phyloP scores from a whole-genome alignment of 1,284 basidiomycete genomes.

The Heterobasidion annosum region DNA sequence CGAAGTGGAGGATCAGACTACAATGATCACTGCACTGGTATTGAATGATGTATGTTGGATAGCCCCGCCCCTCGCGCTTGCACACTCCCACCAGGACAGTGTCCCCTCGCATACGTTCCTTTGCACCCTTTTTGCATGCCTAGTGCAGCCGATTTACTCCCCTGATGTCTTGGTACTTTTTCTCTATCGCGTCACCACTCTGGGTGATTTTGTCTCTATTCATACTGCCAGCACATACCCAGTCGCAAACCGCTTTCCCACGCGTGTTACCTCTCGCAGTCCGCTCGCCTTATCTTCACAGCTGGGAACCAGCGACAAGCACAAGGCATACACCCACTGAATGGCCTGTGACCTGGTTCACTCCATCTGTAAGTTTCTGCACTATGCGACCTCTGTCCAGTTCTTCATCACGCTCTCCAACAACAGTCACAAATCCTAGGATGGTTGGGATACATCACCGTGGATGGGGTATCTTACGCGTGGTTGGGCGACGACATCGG shows the following conservation, averaged over 20 bases:
- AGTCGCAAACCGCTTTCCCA: slow-evolving; percentile 8
- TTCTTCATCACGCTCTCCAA: not conserved
- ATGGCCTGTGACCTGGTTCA: slow-evolving; percentile 6
- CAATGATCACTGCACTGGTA: too few species aligned
- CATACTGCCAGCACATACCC: slow-evolving; percentile 2
- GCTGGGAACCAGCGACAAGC: slow-evolving; percentile 14
- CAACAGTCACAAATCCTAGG: slow-evolving; percentile 4
- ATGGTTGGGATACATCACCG: slow-evolving; percentile 6
- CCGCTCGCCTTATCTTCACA: slow-evolving; percentile 23
- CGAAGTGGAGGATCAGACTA: too few species aligned
- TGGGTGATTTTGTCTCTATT: not conserved
- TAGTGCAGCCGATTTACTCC: not conserved
- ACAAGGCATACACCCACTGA: slow-evolving; percentile 1
- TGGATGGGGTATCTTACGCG: slow-evolving; percentile 7
- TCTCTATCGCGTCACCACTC: not conserved
- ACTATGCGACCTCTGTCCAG: not conserved
- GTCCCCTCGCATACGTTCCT: not conserved
- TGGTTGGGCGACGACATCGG: slow-evolving; percentile 1
- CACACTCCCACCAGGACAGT: too few species aligned
- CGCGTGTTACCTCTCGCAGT: slow-evolving; percentile 22
- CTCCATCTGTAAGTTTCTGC: not conserved
- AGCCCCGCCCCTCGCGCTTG: too few species aligned
- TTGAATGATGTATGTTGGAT: too few species aligned
- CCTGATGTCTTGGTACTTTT: not conserved
- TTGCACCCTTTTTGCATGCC: not conserved